Evolutionary conservation across 2,329 filamentous ascomycete species (phyloP), one percentile per base, ranked within the genome.

Genomic region (Ophiostoma sp.): DNA sequence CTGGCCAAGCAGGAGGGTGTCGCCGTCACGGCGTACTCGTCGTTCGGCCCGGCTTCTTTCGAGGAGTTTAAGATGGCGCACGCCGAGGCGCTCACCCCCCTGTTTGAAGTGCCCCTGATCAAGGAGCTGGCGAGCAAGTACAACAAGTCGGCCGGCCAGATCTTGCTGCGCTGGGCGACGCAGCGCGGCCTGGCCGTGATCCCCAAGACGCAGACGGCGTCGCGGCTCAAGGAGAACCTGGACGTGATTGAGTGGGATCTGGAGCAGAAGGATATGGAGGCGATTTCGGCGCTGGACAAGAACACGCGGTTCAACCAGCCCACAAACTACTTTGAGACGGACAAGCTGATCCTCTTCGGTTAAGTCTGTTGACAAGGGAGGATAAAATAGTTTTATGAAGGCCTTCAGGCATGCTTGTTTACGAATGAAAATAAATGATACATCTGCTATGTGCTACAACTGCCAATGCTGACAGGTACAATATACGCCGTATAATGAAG

Each of bases 91-190:
- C 55, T 77, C 59, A 72, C 72, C 64, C 88, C 92, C 71, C 87
- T 97, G 74, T 91, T 97, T 80, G 87, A 94, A 80, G 88, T 93
- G 42, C 39, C 68, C n/a, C 82, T 86, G 71, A 86, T 97, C 81
- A 89, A 87, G 78, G 80, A 78, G 69, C 87, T 95, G 75, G 91
- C 93, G 22, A 82, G 86, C 78, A 94, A 92, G 85, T 85, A 93
- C 79, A 84, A 84, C 81, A 93, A 92, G 86, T 90, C 90, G 9
- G 87, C 93, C 7, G 92, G 93, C 19, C 94, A 97, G 87, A 87
- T 97, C 36, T 87, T 97, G 75, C 87, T 97, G 77, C 89, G 94
- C 78, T 97, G 94, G 94, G 90, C 93, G 28, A 97, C 94, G 19
- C 93, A 97, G 86, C 88, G 92, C 69, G 90, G 90, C 42, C 85